phyloP scores from a whole-genome alignment of 2,329 filamentous ascomycete species.

The Rutstroemia sp. region DNA sequence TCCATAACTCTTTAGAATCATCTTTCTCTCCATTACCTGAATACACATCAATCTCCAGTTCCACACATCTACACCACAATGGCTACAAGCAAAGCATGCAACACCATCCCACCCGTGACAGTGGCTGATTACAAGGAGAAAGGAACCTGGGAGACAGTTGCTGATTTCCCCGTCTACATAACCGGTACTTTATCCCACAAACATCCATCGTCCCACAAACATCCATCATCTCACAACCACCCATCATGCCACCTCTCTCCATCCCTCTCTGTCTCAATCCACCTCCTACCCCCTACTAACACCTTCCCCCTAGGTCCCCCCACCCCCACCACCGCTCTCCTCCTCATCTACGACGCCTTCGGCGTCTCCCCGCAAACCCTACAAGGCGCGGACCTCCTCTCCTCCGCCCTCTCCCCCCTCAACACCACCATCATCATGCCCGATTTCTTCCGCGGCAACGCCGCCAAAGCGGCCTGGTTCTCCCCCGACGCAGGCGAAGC shows the following conservation, averaged over 20 bases:
- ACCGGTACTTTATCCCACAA: neutral
- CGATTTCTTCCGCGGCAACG: constrained; percentile 71
- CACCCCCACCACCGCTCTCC: constrained; percentile 45
- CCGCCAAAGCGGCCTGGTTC: constrained; percentile 38
- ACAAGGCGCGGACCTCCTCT: constrained; percentile 60
- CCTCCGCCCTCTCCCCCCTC: constrained; percentile 43
- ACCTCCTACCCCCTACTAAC: too few relatives aligned
- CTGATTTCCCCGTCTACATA: constrained; percentile 9
- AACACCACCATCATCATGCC: constrained; percentile 65
- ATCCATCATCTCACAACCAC: too few relatives aligned
- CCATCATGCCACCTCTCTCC: too few relatives aligned
- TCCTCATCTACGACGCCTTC: constrained; percentile 56
- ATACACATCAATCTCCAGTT: neutral
- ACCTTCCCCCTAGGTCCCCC: constrained; percentile 35
- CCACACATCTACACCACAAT: constrained; percentile 5
- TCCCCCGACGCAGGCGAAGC: constrained; percentile 43
- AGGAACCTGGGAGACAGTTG: constrained; percentile 15
- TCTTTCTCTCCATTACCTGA: too few relatives aligned
- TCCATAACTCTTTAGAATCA: too few relatives aligned
- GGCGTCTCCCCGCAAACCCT: constrained; percentile 62
- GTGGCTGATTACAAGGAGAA: constrained; percentile 26
- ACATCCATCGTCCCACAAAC: neutral
- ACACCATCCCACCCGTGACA: constrained; percentile 28
- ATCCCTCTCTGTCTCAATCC: too few relatives aligned
- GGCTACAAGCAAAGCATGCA: constrained; percentile 22